Conservation (phyloP, 805 yeast genomes). For the Ogataea salicorniae region DNA sequence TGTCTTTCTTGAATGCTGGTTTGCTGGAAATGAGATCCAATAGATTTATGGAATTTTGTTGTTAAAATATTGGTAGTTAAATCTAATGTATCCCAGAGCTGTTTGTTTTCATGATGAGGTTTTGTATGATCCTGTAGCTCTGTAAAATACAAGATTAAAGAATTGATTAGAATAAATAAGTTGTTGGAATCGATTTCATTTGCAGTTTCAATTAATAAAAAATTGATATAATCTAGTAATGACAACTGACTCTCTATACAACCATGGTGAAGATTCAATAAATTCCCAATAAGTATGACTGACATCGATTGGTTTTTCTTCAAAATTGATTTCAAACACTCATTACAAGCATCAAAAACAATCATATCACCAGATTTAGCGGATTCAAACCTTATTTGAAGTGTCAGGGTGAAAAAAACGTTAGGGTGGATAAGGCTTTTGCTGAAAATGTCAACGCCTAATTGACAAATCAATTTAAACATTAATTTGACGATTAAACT, state of each 20-base stretch:
- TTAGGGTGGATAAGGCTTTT: slow-evolving; percentile 4
- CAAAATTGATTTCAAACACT: slow-evolving; percentile 11
- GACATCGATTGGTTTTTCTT: slow-evolving; percentile 7
- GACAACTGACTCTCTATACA: slow-evolving; percentile 2
- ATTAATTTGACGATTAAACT: slow-evolving; percentile 1
- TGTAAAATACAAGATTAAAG: slow-evolving; percentile 10
- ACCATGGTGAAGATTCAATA: slow-evolving; percentile 6
- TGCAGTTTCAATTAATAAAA: slow-evolving; percentile 16
- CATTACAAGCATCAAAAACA: slow-evolving; percentile 7
- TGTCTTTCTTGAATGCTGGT: slow-evolving; percentile 4
- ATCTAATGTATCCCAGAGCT: slow-evolving; percentile 16
- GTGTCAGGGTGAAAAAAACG: neutral
- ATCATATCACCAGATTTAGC: slow-evolving; percentile 4
- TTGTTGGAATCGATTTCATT: slow-evolving; percentile 5
- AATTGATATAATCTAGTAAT: slow-evolving; percentile 21
- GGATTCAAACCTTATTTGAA: slow-evolving; percentile 2
- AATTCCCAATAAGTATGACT: slow-evolving; percentile 10
- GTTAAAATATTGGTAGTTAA: slow-evolving; percentile 20
- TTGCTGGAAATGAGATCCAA: slow-evolving; percentile 9
- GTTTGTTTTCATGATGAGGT: neutral
- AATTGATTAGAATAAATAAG: slow-evolving; percentile 14
- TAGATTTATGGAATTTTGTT: slow-evolving; percentile 11
- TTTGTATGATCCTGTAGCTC: slow-evolving; percentile 6
- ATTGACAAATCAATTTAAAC: slow-evolving; percentile 3
- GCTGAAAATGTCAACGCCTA: slow-evolving; percentile 3